Conservation (phyloP, 2,329 filamentous ascomycete genomes). For the Coniochaeta ligniaria region DNA sequence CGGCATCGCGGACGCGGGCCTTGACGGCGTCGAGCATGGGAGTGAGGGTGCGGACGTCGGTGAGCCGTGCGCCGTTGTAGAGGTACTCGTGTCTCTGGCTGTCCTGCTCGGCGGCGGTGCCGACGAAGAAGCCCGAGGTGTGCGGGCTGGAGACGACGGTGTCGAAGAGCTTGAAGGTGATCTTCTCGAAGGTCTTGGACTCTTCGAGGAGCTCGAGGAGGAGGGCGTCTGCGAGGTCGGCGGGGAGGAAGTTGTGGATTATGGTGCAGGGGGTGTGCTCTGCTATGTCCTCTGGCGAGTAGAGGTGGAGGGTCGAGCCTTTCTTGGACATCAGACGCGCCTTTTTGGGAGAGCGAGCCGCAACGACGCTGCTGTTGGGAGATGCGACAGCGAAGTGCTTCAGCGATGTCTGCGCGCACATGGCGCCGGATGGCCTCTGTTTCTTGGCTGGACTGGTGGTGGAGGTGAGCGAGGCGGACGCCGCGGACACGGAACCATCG, state of each 20-base stretch:
- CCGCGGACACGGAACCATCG: conserved; percentile 66
- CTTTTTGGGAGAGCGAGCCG: conserved; percentile 28
- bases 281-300: conserved; percentile 72
- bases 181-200: conserved; percentile 60
- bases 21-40: conserved; percentile 67
- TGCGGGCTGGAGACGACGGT: conserved; percentile 80
- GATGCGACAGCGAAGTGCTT: conserved; percentile 35
- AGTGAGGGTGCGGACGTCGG: conserved; percentile 69
- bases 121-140: conserved; percentile 76
- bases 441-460: conserved; percentile 23
- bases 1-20: conserved; percentile 60
- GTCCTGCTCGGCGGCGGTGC: conserved; percentile 60
- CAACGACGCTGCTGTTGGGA: conserved; percentile 5
- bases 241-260: conserved; percentile 80
- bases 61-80: conserved; percentile 74
- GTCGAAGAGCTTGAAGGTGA: conserved; percentile 81
- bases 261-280: conserved; percentile 84
- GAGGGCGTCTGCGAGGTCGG: conserved; percentile 63
- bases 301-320: conserved; percentile 78
- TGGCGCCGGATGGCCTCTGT: conserved; percentile 14
- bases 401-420: conserved; percentile 59
- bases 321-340: conserved; percentile 57
- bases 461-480: conserved; percentile 47
- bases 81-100: conserved; percentile 72
- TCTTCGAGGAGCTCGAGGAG: conserved; percentile 71